Conservation (phyloP, 148 eudicot species). For the Drosera capensis region DNA sequence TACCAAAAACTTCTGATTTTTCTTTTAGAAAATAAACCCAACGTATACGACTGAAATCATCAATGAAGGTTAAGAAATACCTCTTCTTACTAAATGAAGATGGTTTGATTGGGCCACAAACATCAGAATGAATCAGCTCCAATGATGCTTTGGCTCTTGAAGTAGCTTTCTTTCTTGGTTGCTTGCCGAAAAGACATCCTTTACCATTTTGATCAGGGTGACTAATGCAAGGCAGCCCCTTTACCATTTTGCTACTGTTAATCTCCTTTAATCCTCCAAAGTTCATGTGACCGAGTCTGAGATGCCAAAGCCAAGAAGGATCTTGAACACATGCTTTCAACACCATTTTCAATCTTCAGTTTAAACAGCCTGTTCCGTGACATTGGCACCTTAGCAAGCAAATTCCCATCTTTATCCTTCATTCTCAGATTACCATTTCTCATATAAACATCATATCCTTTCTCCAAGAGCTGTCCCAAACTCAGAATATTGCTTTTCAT, state of each 20-base stretch:
- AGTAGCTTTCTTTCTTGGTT: too few relatives aligned
- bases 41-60: constrained; percentile 4
- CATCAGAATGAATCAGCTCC: constrained; percentile 2
- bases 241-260: background rate
- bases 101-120: constrained; percentile 5
- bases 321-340: background rate
- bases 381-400: constrained; percentile 2
- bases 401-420: background rate
- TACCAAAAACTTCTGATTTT: constrained; percentile 1
- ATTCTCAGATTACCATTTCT: background rate
- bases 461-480: background rate
- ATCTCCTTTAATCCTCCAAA: background rate
- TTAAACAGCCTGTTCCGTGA: background rate
- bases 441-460: background rate
- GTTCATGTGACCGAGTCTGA: constrained; percentile 2
- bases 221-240: too few relatives aligned
- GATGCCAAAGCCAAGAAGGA: background rate
- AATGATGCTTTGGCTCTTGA: background rate
- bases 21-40: constrained; percentile 10
- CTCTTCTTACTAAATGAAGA: background rate
- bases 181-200: too few relatives aligned
- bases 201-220: too few relatives aligned
- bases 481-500: background rate
- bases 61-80: constrained; percentile 10
- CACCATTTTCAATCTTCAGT: background rate